Conservation (phyloP, 2,329 filamentous ascomycete genomes). For the Colletotrichum phormii region DNA sequence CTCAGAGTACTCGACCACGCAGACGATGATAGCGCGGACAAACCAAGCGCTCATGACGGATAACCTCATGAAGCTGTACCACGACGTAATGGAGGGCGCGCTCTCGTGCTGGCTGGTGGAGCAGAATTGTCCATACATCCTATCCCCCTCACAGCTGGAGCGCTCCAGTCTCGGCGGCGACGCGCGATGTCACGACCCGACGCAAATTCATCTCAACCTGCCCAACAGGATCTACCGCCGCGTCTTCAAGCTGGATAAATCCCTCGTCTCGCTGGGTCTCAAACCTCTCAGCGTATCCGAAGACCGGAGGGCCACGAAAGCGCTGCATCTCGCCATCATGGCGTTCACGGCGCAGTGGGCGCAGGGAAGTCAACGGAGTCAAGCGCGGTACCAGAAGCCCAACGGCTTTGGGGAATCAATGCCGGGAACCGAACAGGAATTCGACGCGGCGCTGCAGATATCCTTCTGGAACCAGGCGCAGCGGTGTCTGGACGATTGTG, state of each 20-base stretch:
- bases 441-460: slow-evolving; percentile 51
- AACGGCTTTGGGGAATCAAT: slow-evolving; percentile 29
- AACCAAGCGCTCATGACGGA: slow-evolving; percentile 54
- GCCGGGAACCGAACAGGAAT: slow-evolving; percentile 46
- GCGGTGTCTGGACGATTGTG: slow-evolving; percentile 48
- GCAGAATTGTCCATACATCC: slow-evolving; percentile 60
- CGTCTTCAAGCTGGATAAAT: slow-evolving; percentile 59
- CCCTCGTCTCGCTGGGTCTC: slow-evolving; percentile 52
- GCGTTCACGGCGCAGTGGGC: slow-evolving; percentile 66
- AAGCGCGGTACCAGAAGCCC: slow-evolving; percentile 1
- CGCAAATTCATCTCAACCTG: slow-evolving; percentile 45
- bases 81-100: slow-evolving; percentile 65
- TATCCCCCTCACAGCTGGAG: not conserved
- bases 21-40: slow-evolving; percentile 41
- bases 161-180: slow-evolving; percentile 41
- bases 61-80: slow-evolving; percentile 61
- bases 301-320: slow-evolving; percentile 56
- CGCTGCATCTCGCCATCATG: slow-evolving; percentile 61
- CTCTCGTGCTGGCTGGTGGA: slow-evolving; percentile 66
- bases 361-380: slow-evolving; percentile 47
- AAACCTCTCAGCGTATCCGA: slow-evolving; percentile 54
- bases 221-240: slow-evolving; percentile 58
- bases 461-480: slow-evolving; percentile 53
- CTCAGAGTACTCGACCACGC: slow-evolving; percentile 35
- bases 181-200: slow-evolving; percentile 45